Evolutionary conservation across 768 basidiomycete genomes (phyloP).

Genomic region (Basidioascus undulatus): DNA sequence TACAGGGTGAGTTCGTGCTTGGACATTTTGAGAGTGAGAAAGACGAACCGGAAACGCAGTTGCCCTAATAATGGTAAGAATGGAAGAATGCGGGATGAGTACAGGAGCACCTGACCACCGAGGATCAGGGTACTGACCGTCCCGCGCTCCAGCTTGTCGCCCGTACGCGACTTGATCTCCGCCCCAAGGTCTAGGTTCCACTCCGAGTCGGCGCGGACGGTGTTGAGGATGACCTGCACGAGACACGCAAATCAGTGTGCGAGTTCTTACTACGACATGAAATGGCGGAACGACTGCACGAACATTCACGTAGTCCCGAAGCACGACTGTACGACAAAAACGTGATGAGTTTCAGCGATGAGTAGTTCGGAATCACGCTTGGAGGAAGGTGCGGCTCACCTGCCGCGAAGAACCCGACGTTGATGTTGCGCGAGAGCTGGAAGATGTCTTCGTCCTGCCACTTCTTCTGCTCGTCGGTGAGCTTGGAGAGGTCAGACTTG

Average conservation of each 20-base stretch:
- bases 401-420: constrained; percentile 7
- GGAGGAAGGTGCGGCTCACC: no score
- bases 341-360: no score
- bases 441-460: constrained; percentile 9
- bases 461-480: constrained; percentile 1
- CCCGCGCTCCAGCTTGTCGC: not conserved
- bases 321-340: no score
- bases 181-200: not conserved
- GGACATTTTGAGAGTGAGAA: not conserved
- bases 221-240: not conserved
- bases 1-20: not conserved
- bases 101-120: no score
- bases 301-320: not conserved
- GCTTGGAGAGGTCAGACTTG: constrained; percentile 5
- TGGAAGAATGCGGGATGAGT: no score
- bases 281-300: no score
- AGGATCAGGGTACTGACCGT: not conserved
- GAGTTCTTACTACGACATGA: no score
- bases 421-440: constrained; percentile 8
- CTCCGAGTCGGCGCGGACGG: not conserved
- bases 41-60: no score
- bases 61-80: no score
- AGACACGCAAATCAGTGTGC: no score
- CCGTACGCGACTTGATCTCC: not conserved
- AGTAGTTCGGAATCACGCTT: no score